Evolutionary conservation across 192 early-diverging fungal species (phyloP).

Genomic region (Backusella mclennaniae): DNA sequence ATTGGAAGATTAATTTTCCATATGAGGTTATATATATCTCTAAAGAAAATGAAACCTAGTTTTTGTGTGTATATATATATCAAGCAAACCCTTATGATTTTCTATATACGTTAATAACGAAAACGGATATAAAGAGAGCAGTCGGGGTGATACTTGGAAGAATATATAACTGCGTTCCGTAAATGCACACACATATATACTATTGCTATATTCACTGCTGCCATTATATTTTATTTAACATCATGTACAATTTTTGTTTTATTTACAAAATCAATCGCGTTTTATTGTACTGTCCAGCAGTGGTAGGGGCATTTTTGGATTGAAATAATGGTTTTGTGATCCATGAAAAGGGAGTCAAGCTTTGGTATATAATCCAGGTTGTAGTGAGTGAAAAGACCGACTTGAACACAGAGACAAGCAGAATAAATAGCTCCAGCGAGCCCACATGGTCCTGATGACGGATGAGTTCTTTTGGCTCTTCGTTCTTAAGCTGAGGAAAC

Average conservation of each 20-base stretch:
- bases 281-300: slow-evolving; percentile 2
- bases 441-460: background rate
- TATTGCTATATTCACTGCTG: background rate
- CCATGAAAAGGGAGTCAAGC: slow-evolving; percentile 7
- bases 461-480: background rate
- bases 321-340: background rate
- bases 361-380: slow-evolving; percentile 13
- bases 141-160: background rate
- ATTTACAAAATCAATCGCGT: slow-evolving; percentile 2
- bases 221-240: background rate
- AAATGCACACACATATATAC: background rate
- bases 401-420: background rate
- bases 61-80: background rate
- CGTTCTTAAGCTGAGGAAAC: background rate
- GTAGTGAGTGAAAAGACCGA: slow-evolving; percentile 10
- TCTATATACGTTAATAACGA: background rate
- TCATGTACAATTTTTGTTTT: background rate
- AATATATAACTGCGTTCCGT: background rate
- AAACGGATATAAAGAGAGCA: background rate
- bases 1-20: too few relatives aligned
- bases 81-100: background rate
- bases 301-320: background rate
- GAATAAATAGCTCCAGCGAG: background rate
- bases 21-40: too few relatives aligned
- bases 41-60: too few relatives aligned